These are phyloP conservation scores for Metarhizium guizhouense DNA, from an alignment of 2,329 filamentous ascomycete species.

Conservation along the genomic window DNA sequence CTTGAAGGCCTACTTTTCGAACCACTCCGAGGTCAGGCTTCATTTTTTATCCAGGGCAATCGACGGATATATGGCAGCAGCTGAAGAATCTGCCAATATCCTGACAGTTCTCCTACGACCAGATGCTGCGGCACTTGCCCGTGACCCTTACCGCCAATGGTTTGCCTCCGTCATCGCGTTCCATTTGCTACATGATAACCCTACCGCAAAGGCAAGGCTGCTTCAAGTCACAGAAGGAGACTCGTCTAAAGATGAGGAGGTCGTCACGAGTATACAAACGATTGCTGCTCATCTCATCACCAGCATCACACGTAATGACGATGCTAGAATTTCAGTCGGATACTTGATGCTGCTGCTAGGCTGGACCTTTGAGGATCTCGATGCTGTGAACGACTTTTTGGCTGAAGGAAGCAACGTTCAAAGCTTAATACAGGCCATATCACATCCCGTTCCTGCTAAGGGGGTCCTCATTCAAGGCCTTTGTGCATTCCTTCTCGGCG, in stretches of 20 bases:
- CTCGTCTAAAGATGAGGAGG: slow-evolving; percentile 81
- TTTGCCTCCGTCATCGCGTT: slow-evolving; percentile 82
- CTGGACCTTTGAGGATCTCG: slow-evolving; percentile 88
- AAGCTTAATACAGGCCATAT: slow-evolving; percentile 65
- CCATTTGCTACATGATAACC: slow-evolving; percentile 74
- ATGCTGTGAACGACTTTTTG: slow-evolving; percentile 87
- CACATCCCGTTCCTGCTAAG: slow-evolving; percentile 47
- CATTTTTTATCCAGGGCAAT: slow-evolving; percentile 88
- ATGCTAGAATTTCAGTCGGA: slow-evolving; percentile 70
- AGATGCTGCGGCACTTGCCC: slow-evolving; percentile 47
- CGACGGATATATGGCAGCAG: slow-evolving; percentile 68
- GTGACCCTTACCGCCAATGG: slow-evolving; percentile 82
- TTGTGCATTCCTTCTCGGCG: slow-evolving; percentile 74
- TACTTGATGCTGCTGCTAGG: slow-evolving; percentile 83
- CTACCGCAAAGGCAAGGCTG: slow-evolving; percentile 67
- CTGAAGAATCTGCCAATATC: slow-evolving; percentile 80
- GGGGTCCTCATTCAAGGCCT: slow-evolving; percentile 70
- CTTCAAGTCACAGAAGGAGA: slow-evolving; percentile 85
- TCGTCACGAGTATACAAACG: slow-evolving; percentile 86
- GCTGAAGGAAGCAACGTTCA: slow-evolving; percentile 90
- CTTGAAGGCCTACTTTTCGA: slow-evolving; percentile 83
- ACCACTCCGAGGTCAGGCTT: slow-evolving; percentile 69
- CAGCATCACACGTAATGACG: slow-evolving; percentile 65
- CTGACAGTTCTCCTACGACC: slow-evolving; percentile 71
- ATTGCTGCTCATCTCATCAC: slow-evolving; percentile 79